Evolutionary conservation across 371 early-diverging fungal species (phyloP), one percentile per base, ranked within the genome.

Genomic region (Mucor sp.): DNA sequence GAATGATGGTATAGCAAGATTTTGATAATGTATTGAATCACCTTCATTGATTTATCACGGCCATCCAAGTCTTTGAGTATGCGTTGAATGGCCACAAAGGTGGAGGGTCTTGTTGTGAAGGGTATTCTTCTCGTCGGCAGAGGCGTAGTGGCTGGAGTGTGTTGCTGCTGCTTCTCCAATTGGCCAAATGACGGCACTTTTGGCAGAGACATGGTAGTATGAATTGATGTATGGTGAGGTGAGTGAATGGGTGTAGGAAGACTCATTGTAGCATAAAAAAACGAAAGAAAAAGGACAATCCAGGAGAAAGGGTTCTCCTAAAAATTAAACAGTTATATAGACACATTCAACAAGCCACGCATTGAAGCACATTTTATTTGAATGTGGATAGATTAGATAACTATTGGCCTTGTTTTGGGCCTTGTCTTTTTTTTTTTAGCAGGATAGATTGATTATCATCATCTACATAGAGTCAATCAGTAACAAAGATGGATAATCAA

Each of bases 31-130:
- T 94, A 94, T 68, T 94, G 93, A 33, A 90, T 64, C 27, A 87
- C 70, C 66, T 94, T 94, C 50, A 94, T 78, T 33, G 84, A 79
- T 71, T 93, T 93, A 83, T 93, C 94, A 21, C 94, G 86, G 28
- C 94, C 93, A 64, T 93, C 94, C 30, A 83, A 65, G 28, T 77
- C 74, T 59, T 66, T 62, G 23, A 50, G 50, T 8, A 50, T 25
- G 4, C 50, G 50, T 12, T 50, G 50, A 2, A 50, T 12, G 12
- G 25, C 50, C 0, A 11, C 4, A 12, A 50, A 50, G 4, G 8
- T 50, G 1, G 50, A 19, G 23, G 50, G 50, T 11, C 8, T 25
- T 50, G 21, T 25, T 50, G 21, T 50, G 21, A 3, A 50, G 12
- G 50, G 23, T 11, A 23, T 7, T 50, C 21, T 50, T 12, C 9